Base-by-base conservation (phyloP, 2,329 filamentous ascomycete genomes). In the Penicillium sp. region DNA sequence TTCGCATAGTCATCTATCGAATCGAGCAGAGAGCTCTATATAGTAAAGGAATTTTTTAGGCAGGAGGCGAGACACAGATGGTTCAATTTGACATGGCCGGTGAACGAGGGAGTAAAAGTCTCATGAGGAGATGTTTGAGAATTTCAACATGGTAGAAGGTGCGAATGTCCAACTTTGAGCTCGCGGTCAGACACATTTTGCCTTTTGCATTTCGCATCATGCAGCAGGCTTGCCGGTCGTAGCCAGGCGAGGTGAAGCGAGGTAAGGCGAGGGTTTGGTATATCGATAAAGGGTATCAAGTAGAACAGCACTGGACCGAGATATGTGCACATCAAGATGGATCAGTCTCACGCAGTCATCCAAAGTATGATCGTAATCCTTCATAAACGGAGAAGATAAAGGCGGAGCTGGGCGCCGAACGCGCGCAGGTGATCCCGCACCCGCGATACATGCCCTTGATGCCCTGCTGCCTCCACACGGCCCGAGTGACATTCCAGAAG, bases 371-470 rank as follows among this genome's bases (percentile, higher is more conserved):
- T 74, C 90, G 90, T 69, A 98, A 71, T 12, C 84, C 87, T 72
- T 97, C 93, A 67, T 91, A 97, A 53, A 97, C 84, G 54, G 93
- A 91, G 65, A 98, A 98, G 53, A 98, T 98, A 65, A 97, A 90
- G 6, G 93, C 93, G n/a, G 91, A 96, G 70, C 91, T 96, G 2
- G 93, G 93, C 28, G 90, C 91, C 31, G 90, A 87, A 53, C 93
- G 82, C 28, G 84, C 77, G 40, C 93, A 89, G 0, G 93, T 98
- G 58, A 98, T 93, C 28, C 93, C 93, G 63, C 93, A 98, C 3
- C 93, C 93, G 46, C 92, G 83, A 68, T 98, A 98, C 68, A 97
- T 76, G 1, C 90, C 92, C 56, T 81, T 85, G 18, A 97, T 52
- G 0, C 93, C 93, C 52, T 91, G 84, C 62, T 89, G 82, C 53